Evolutionary conservation across 2,329 filamentous ascomycete species (phyloP), one percentile per base, ranked within the genome.

Genomic region (Xylariaceae sp.): DNA sequence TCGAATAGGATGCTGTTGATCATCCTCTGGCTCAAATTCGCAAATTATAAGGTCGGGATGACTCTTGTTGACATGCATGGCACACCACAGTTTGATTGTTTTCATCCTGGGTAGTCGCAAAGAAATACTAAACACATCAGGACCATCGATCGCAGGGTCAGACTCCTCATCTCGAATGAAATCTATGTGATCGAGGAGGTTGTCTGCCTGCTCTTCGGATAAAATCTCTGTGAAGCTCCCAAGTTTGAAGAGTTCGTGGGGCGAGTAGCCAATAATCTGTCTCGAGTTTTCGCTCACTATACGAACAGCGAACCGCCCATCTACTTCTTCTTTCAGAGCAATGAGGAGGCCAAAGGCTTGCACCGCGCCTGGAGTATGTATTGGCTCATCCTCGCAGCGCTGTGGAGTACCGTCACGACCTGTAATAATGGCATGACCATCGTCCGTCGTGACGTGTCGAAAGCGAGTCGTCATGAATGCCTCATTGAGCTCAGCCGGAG

Each of bases 351-450:
- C 92, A 65, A 96, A 96, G 1, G 84, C 81, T 71, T 96, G 92
- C 0, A 93, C 76, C 1, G 90, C 90, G 29, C 92, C 92, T 1
- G 92, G 92, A 1, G 92, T 88, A 63, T 94, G 91, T 23, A 96
- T 96, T 0, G 92, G 92, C 67, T 96, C 92, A 67, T 96, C 92
- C 72, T 96, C 92, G 69, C 92, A 96, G 49, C 86, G 83, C 69
- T 96, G 90, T 40, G 95, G 76, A 1, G 82, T 84, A 2, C 86
- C 88, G 50, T 91, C 87, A 53, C 89, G 82, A 5, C 92, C 92
- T 1, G 91, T 95, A 51, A 96, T 90, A 26, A 96, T 84, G 23
- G 89, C 86, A 74, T 96, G 91, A 0, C 92, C 92, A 14, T 87
- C 89, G 2, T 90, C 86, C 0, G 90, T 92, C 23, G 88, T 77